Conservation (phyloP, 331 rosid genomes). For the Rhamnella rubrinervis region DNA sequence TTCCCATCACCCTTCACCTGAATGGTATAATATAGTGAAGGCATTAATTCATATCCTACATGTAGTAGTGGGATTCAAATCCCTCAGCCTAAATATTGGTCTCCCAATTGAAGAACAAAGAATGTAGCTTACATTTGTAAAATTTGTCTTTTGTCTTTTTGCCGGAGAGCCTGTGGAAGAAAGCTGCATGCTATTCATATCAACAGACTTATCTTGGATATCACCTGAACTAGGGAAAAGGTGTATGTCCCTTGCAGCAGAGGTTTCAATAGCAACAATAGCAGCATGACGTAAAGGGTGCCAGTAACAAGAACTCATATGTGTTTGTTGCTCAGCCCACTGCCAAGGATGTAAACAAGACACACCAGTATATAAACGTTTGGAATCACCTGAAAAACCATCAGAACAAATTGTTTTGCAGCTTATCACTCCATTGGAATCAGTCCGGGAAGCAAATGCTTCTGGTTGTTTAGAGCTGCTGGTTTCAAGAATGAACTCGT, state of each 20-base stretch:
- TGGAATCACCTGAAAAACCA: conserved; percentile 7
- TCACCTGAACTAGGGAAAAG: conserved; percentile 47
- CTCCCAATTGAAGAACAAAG: conserved; percentile 10
- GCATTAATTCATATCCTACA: conserved; percentile 4
- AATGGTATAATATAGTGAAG: conserved; percentile 20
- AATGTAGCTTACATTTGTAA: conserved; percentile 45
- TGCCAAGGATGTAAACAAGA: conserved; percentile 69
- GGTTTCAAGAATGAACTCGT: conserved; percentile 24
- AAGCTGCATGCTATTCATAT: conserved; percentile 29
- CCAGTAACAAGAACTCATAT: conserved; percentile 35
- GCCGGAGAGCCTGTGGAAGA: conserved; percentile 40
- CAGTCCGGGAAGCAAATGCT: conserved; percentile 16
- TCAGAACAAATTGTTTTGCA: conserved; percentile 21
- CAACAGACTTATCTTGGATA: conserved; percentile 35
- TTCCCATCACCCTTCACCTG: conserved; percentile 55
- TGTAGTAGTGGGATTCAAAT: not conserved
- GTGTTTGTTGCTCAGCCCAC: conserved; percentile 59
- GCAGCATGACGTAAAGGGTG: conserved; percentile 90
- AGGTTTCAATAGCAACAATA: conserved; percentile 78
- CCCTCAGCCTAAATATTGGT: not conserved
- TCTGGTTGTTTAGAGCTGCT: conserved; percentile 32
- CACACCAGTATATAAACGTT: conserved; percentile 25
- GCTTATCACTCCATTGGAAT: conserved; percentile 28
- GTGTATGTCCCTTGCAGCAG: conserved; percentile 73
- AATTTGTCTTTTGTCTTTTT: conserved; percentile 60